Base-by-base conservation (phyloP, 352 stramenopile genomes). In the Phytophthora pini region DNA sequence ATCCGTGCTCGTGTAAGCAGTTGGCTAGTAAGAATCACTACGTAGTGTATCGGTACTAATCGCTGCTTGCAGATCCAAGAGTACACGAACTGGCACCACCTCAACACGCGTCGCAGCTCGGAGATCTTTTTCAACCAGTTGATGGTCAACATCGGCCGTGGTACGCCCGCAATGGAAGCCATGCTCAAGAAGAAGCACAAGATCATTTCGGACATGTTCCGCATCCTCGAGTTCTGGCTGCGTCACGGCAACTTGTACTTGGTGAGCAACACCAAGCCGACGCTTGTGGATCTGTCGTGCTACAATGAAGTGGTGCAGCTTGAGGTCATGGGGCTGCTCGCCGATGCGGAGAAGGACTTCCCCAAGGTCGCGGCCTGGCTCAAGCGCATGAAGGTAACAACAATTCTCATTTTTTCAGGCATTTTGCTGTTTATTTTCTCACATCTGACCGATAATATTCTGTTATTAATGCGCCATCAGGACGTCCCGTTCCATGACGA, bases 41-140 rank as follows among this genome's bases (percentile, higher is more conserved):
- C 17, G 17, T 20, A 4, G 17, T 22, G 39, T 20, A 36, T 17
- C 5, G 13, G 36, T 6, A 20, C 32, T 58, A 44, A 43, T 43
- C 39, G 22, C 12, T 31, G 49, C 32, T 45, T 32, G 13, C 56
- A 92, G 81, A 92, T 92, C 66, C 68, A 90, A 51, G 83, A 92
- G 74, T 92, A 92, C 72, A 88, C 76, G 65, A 80, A 92, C 70
- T 92, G 84, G 84, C 84, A 92, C 61, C 84, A 92, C 74, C 76
- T 82, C 39, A 90, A 90, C 61, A 76, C 82, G 51, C 84, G 84
- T 36, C 67, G 67, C 27, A 84, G 76, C 57, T 87, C 77, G 2
- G 61, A 90, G 61, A 80, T 92, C 50, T 89, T 89, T 63, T 72
- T 88, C 22, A 79, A 87, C 64, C 72, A 84, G 66, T 53, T 92